Evolutionary conservation across 257 asterid species (phyloP).

Genomic region (Knoxia roxburghii): DNA sequence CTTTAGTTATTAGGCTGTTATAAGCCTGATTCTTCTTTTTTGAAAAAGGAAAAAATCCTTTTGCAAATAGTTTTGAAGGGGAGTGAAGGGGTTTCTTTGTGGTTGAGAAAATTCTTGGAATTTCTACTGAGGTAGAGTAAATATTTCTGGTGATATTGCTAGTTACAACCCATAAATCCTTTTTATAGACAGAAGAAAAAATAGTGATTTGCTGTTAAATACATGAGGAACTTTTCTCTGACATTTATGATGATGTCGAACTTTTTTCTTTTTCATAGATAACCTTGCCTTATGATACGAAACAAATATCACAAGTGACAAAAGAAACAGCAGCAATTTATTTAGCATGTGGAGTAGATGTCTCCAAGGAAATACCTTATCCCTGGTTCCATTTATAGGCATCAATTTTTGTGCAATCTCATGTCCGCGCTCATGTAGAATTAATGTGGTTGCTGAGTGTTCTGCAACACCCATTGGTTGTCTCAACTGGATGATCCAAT

Average conservation of each 20-base stretch:
- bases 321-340: conserved; percentile 95
- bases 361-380: conserved; percentile 50
- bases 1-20: too few relatives aligned
- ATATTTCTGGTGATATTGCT: not conserved
- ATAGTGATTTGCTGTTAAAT: too few relatives aligned
- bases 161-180: not conserved
- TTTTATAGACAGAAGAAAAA: too few relatives aligned
- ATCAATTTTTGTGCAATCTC: conserved; percentile 97
- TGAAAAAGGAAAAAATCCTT: too few relatives aligned
- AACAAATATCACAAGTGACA: conserved; percentile 71
- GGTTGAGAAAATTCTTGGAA: not conserved
- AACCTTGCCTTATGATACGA: conserved; percentile 78
- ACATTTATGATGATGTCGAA: too few relatives aligned
- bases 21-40: not conserved
- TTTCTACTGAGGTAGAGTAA: not conserved
- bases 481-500: conserved; percentile 95
- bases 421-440: conserved; percentile 90
- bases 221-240: too few relatives aligned
- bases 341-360: conserved; percentile 94
- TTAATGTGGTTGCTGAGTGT: conserved; percentile 95
- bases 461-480: conserved; percentile 88
- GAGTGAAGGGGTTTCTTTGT: not conserved
- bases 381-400: conserved; percentile 50
- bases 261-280: conserved; percentile 53
- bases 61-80: too few relatives aligned